phyloP scores from a whole-genome alignment of 169 alveolate genomes.

The Neospora caninum region DNA sequence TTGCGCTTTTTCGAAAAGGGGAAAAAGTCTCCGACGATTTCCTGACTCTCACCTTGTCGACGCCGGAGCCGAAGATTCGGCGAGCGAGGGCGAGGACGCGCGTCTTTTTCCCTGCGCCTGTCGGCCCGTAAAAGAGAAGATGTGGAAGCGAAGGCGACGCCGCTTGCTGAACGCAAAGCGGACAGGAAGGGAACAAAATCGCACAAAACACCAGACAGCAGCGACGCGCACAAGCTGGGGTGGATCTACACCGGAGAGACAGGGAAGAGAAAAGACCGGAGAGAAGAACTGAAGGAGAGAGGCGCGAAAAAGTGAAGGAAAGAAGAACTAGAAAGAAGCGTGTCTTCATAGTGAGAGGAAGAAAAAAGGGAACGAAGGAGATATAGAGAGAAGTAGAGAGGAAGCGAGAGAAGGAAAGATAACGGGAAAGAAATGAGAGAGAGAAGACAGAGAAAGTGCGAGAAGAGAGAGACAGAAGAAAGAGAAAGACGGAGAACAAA shows the following conservation, averaged over 20 bases:
- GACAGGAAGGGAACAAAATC: slow-evolving; percentile 1
- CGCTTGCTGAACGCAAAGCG: slow-evolving; percentile 45
- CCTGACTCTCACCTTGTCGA: slow-evolving; percentile 72
- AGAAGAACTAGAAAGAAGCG: not conserved
- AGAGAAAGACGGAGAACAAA: no score
- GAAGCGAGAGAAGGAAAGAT: no score
- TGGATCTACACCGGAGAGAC: not conserved
- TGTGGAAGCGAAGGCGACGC: slow-evolving; percentile 90
- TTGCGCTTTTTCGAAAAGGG: no score
- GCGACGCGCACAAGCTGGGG: not conserved
- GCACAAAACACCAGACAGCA: not conserved
- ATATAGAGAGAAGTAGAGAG: no score
- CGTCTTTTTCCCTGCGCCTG: slow-evolving; percentile 98
- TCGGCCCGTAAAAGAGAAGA: slow-evolving; percentile 96
- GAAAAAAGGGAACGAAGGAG: no score
- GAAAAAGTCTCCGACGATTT: no score
- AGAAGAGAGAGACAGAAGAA: not conserved
- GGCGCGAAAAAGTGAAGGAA: not conserved
- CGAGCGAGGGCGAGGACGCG: slow-evolving; percentile 91
- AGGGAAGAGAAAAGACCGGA: not conserved
- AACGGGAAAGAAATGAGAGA: no score
- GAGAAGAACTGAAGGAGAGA: not conserved
- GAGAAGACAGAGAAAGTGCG: not conserved
- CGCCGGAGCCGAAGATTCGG: slow-evolving; percentile 90
- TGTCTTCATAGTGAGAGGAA: no score